Percentiles rank a stretch among this genome's conserved stretches.
Conservation (phyloP, 169 alveolate species). For the Plasmodium chabaudi region DNA sequence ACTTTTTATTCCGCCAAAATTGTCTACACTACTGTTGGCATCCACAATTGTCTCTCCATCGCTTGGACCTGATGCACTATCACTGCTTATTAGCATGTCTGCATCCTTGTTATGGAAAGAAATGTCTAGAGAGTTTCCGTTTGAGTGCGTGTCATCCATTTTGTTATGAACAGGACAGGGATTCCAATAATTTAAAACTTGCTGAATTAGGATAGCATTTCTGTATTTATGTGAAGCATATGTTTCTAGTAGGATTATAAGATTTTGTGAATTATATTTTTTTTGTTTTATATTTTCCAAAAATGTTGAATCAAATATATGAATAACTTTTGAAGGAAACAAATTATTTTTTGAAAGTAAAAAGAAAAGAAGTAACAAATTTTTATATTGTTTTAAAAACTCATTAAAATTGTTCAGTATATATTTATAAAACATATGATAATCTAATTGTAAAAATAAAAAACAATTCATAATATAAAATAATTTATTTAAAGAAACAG, state of each 20-base stretch:
- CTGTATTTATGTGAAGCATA: constrained; percentile 62
- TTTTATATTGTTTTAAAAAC: neutral
- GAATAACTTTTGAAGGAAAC: constrained; percentile 48
- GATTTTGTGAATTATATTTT: constrained; percentile 9
- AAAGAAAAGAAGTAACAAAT: constrained; percentile 38
- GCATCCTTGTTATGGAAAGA: too few relatives aligned
- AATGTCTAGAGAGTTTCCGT: too few relatives aligned
- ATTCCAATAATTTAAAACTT: neutral
- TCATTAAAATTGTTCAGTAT: constrained; percentile 18
- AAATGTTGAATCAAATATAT: constrained; percentile 42
- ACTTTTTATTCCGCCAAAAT: neutral
- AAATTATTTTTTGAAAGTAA: constrained; percentile 46
- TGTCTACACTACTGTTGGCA: neutral
- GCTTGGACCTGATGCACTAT: too few relatives aligned
- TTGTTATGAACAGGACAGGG: too few relatives aligned
- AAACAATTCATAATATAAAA: constrained; percentile 57
- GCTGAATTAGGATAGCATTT: constrained; percentile 1
- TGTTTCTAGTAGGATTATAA: constrained; percentile 28
- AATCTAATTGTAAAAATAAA: constrained; percentile 37
- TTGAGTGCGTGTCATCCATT: too few relatives aligned
- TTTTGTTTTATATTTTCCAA: constrained; percentile 14
- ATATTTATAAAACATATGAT: constrained; percentile 65
- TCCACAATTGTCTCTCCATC: neutral
- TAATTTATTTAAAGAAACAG: constrained; percentile 8
- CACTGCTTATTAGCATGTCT: too few relatives aligned